Percentiles rank a stretch among this genome's conserved stretches.
These are phyloP conservation scores for Chlamydomonas incerta DNA, from an alignment of 139 green algal genomes.

Conservation along the genomic window DNA sequence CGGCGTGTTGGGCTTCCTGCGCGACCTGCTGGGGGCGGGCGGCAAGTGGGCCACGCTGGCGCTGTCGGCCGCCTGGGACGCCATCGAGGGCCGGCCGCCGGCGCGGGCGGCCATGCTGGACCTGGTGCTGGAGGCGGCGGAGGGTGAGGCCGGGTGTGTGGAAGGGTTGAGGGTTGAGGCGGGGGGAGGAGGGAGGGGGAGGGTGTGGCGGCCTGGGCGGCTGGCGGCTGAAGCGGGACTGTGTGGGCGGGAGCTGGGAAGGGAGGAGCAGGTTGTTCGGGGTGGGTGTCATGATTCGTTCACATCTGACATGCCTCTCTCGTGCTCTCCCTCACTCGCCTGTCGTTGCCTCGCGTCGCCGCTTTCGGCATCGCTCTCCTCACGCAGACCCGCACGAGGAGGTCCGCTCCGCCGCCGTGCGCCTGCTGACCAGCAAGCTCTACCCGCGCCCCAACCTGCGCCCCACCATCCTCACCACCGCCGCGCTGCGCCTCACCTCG, in stretches of 20 bases:
- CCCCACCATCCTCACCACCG: conserved; percentile 56
- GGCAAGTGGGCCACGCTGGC: conserved; percentile 68
- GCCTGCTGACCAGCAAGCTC: conserved; percentile 72
- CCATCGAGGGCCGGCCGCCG: conserved; percentile 65
- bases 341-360: too few relatives aligned
- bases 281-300: too few relatives aligned
- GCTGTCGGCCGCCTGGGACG: conserved; percentile 53
- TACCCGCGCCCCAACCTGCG: conserved; percentile 55
- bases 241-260: too few relatives aligned
- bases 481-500: conserved; percentile 46
- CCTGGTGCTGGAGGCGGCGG: conserved; percentile 62
- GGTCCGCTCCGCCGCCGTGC: conserved; percentile 64
- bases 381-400: conserved; percentile 23
- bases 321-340: too few relatives aligned
- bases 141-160: not conserved
- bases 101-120: conserved; percentile 51
- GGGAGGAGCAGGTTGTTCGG: too few relatives aligned
- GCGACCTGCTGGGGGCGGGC: conserved; percentile 38
- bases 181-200: not conserved
- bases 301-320: too few relatives aligned
- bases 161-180: too few relatives aligned
- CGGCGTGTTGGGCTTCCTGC: conserved; percentile 56
- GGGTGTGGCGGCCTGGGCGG: not conserved
- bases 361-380: too few relatives aligned
- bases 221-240: too few relatives aligned